Conservation (phyloP, 2,329 filamentous ascomycete genomes). For the Aspergillus sojae region DNA sequence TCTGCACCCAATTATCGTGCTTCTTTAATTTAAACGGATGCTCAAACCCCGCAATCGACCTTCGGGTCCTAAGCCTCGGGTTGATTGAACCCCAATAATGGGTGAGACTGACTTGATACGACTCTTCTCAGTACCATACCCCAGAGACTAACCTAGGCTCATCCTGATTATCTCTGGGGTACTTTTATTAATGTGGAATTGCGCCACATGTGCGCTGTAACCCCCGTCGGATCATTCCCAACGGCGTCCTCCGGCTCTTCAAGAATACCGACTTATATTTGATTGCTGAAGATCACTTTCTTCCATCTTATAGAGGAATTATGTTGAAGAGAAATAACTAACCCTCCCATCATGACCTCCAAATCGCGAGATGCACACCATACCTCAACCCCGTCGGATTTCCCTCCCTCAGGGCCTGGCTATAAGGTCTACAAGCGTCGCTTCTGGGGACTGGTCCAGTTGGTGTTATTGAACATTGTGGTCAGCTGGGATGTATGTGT, state of each 20-base stretch:
- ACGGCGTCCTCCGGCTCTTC: neutral
- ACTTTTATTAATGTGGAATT: neutral
- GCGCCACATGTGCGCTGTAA: neutral
- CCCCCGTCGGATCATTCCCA: neutral
- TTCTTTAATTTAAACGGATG: neutral
- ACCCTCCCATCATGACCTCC: neutral
- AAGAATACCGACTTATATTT: neutral
- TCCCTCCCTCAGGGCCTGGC: constrained; percentile 25
- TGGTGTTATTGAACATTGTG: constrained; percentile 87
- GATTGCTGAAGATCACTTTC: neutral
- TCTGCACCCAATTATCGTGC: neutral
- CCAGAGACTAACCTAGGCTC: neutral
- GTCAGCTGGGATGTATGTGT: constrained; percentile 88
- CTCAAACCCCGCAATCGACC: neutral
- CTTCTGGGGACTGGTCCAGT: constrained; percentile 82
- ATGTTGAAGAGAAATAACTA: neutral
- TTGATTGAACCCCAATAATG: neutral
- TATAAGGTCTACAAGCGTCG: constrained; percentile 76
- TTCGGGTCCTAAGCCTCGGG: neutral
- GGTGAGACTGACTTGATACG: neutral
- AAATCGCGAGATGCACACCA: constrained; percentile 7
- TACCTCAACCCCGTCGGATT: constrained; percentile 5
- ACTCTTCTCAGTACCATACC: neutral
- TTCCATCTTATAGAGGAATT: neutral
- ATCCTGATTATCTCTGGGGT: neutral